Percentiles rank a stretch among this genome's conserved stretches.
Evolutionary conservation across 148 eudicot genomes (phyloP).

Genomic region (Chenopodium suecicum): DNA sequence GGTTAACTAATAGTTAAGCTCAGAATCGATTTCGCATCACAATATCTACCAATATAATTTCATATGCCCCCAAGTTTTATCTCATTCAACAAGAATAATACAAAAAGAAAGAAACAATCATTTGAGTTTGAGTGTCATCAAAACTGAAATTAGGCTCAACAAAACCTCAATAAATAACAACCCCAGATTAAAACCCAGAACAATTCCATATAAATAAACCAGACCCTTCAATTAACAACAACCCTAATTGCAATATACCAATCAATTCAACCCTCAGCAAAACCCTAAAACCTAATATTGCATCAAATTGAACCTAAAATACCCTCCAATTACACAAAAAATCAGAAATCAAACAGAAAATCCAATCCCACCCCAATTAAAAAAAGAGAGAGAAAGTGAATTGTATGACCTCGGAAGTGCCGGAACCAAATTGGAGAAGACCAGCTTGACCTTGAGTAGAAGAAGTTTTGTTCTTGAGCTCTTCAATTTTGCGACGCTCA

Average conservation of each 20-base stretch:
- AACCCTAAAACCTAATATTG: background rate
- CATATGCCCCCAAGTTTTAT: background rate
- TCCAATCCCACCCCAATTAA: background rate
- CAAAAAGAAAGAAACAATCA: too few relatives aligned
- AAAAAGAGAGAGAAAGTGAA: background rate
- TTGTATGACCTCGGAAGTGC: slow-evolving; percentile 72
- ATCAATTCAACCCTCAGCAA: background rate
- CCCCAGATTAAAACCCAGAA: background rate
- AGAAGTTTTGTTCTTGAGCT: slow-evolving; percentile 77
- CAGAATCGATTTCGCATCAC: background rate
- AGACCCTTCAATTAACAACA: background rate
- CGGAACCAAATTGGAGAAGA: slow-evolving; percentile 95
- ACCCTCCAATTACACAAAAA: background rate
- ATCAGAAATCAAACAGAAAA: slow-evolving; percentile 11
- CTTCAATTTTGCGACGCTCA: slow-evolving; percentile 84
- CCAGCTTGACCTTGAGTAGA: slow-evolving; percentile 76
- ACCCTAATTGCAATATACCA: background rate
- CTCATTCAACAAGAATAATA: background rate
- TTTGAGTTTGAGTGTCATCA: too few relatives aligned
- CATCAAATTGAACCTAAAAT: background rate
- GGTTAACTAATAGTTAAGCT: background rate
- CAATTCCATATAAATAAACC: background rate
- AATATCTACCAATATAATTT: background rate
- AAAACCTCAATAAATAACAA: background rate
- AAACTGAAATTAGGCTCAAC: too few relatives aligned